Percentiles rank a stretch among this genome's conserved stretches.
These are phyloP conservation scores for Taphrina deformans DNA, from an alignment of 1,139 yeast genomes.

Conservation along the genomic window DNA sequence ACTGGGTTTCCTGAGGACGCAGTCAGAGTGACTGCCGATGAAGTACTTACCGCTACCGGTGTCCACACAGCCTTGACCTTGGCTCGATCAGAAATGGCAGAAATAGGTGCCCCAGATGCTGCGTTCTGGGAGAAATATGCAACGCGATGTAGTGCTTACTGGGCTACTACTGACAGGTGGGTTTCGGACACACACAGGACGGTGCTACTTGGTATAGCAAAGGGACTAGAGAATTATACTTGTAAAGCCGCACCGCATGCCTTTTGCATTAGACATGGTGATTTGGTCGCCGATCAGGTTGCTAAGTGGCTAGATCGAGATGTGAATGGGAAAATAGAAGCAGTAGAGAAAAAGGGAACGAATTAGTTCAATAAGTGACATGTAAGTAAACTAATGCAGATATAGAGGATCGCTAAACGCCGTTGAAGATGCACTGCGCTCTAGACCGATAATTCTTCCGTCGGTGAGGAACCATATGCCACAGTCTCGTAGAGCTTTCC, in stretches of 20 bases:
- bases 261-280: constrained; percentile 30
- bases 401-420: neutral
- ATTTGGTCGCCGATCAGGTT: constrained; percentile 13
- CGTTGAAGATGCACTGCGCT: neutral
- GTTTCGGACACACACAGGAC: neutral
- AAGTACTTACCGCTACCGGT: neutral
- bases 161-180: constrained; percentile 24
- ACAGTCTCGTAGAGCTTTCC: constrained; percentile 31
- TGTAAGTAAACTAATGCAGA: neutral
- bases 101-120: constrained; percentile 16
- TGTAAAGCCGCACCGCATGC: constrained; percentile 23
- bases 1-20: constrained; percentile 23
- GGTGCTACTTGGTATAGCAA: neutral
- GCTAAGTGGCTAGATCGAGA: constrained; percentile 24
- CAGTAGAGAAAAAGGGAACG: neutral
- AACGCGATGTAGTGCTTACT: constrained; percentile 24
- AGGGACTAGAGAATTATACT: constrained; percentile 21
- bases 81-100: constrained; percentile 24
- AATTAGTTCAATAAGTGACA: too few species aligned
- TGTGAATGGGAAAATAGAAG: neutral
- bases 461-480: constrained; percentile 12
- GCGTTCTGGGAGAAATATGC: constrained; percentile 9
- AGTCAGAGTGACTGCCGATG: constrained; percentile 8
- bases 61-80: constrained; percentile 26
- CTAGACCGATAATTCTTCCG: constrained; percentile 13